Conservation (phyloP, 768 basidiomycete genomes). For the Cystobasidium onofrii region DNA sequence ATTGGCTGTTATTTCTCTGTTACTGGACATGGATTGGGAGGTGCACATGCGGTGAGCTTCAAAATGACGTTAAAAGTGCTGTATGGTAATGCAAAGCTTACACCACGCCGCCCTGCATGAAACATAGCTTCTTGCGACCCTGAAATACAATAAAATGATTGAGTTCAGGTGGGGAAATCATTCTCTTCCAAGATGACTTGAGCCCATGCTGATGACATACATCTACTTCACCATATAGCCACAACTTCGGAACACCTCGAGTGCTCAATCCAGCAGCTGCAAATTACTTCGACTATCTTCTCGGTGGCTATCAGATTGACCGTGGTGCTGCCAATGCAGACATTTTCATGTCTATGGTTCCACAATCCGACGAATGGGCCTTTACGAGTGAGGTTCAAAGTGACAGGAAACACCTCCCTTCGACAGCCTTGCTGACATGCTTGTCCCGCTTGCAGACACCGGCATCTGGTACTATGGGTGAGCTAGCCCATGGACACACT, state of each 20-base stretch:
- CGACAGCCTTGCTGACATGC: neutral
- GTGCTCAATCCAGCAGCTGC: neutral
- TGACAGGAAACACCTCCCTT: neutral
- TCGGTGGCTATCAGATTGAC: neutral
- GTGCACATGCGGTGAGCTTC: conserved; percentile 14
- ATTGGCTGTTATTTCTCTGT: conserved; percentile 19
- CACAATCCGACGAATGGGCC: neutral
- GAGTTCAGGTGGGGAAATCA: neutral
- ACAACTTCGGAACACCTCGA: conserved; percentile 8
- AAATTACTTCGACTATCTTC: neutral
- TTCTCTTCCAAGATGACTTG: too few species aligned
- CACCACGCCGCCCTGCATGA: neutral
- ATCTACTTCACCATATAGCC: neutral
- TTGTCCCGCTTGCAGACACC: neutral
- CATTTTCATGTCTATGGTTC: neutral
- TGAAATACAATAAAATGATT: neutral
- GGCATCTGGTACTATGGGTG: conserved; percentile 5
- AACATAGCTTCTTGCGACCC: conserved; percentile 1
- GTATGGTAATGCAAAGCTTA: neutral
- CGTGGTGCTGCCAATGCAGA: neutral
- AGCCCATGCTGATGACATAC: too few species aligned
- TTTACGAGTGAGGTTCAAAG: neutral
- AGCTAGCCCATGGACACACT: too few species aligned
- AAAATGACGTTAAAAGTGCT: too few species aligned
- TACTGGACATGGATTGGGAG: conserved; percentile 29